These are phyloP conservation scores for Nothopassalora personata DNA, from an alignment of 2,329 filamentous ascomycete species.

Conservation along the genomic window DNA sequence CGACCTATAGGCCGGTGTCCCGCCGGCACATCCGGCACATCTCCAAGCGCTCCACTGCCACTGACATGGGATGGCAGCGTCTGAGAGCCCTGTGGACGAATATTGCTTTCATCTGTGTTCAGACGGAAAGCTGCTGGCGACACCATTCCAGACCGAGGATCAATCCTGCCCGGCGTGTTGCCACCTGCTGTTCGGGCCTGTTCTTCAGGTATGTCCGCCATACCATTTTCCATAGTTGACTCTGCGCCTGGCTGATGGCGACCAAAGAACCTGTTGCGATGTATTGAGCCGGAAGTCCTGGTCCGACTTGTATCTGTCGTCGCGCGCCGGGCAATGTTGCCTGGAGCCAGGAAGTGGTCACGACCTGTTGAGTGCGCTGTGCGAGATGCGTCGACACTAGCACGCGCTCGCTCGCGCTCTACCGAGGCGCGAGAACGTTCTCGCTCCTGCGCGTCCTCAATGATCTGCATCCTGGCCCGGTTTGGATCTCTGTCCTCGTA, in stretches of 20 bases:
- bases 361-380: constrained; percentile 25
- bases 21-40: constrained; percentile 14
- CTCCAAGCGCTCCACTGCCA: constrained; percentile 15
- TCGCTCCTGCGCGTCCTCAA: constrained; percentile 32
- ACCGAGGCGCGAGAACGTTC: constrained; percentile 24
- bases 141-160: constrained; percentile 31
- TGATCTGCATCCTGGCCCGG: constrained; percentile 40
- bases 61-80: constrained; percentile 16
- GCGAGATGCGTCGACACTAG: constrained; percentile 25
- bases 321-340: constrained; percentile 26
- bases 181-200: constrained; percentile 1
- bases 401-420: constrained; percentile 18
- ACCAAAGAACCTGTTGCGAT: constrained; percentile 59
- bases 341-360: constrained; percentile 18
- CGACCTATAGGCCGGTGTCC: constrained; percentile 16
- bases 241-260: constrained; percentile 34
- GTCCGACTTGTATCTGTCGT: constrained; percentile 24
- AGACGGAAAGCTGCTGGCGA: constrained; percentile 29
- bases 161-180: constrained; percentile 19
- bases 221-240: constrained; percentile 32
- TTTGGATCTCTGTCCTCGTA: constrained; percentile 51
- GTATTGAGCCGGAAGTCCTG: constrained; percentile 38
- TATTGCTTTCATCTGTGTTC: constrained; percentile 27
- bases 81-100: constrained; percentile 18
- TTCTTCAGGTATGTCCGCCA: constrained; percentile 36